phyloP scores from a whole-genome alignment of 2,329 filamentous ascomycete species.

The Plectosphaerella sp. region DNA sequence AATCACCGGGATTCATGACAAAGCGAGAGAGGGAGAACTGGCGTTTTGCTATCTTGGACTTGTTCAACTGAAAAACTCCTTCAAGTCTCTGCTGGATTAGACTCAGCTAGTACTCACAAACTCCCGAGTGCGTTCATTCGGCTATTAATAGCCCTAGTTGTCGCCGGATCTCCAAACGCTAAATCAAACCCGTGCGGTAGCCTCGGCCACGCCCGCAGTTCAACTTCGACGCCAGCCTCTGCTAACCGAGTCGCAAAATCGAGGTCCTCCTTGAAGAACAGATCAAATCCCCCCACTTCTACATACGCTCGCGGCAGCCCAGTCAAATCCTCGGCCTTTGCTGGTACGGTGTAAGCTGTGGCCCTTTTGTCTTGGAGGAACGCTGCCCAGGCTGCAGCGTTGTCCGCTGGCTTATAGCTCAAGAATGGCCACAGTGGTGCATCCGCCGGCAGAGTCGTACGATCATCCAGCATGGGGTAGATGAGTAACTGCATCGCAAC shows the following conservation, averaged over 20 bases:
- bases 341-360: conserved; percentile 17
- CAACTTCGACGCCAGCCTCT: conserved; percentile 26
- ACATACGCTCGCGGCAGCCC: conserved; percentile 31
- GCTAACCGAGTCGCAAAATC: conserved; percentile 26
- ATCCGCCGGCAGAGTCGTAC: too few species aligned
- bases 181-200: conserved; percentile 32
- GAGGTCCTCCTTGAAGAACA: conserved; percentile 30
- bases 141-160: too few species aligned
- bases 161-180: too few species aligned
- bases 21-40: too few species aligned
- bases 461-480: conserved; percentile 26
- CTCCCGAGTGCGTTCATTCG: too few species aligned
- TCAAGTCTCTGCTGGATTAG: too few species aligned
- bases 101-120: too few species aligned
- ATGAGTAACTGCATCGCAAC: conserved; percentile 23
- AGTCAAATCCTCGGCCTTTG: conserved; percentile 14
- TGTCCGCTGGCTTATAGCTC: conserved; percentile 13
- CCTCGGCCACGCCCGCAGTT: conserved; percentile 35
- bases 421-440: too few species aligned
- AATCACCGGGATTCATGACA: too few species aligned
- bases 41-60: too few species aligned
- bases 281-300: conserved; percentile 30
- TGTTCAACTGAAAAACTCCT: too few species aligned
- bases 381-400: background rate
- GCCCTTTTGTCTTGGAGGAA: conserved; percentile 5